Evolutionary conservation across 2,329 filamentous ascomycete genomes (phyloP).

Genomic region (Trichophyton mentagrophytes): DNA sequence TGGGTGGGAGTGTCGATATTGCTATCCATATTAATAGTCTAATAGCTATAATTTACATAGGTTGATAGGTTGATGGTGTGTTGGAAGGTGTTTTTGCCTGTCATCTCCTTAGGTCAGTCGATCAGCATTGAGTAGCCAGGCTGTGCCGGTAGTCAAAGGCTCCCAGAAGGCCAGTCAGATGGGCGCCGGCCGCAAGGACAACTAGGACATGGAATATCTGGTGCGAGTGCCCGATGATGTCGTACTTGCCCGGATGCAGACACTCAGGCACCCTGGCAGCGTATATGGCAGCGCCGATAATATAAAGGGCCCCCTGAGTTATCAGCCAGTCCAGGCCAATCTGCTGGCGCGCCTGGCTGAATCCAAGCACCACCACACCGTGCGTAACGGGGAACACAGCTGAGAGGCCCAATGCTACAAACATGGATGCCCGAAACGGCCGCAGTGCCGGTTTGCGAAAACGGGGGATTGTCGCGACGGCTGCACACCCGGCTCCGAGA

Average conservation of each 20-base stretch:
- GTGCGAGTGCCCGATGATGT: slow-evolving; percentile 87
- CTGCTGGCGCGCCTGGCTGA: slow-evolving; percentile 50
- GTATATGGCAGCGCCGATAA: slow-evolving; percentile 74
- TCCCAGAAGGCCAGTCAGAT: slow-evolving; percentile 66
- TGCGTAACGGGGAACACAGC: slow-evolving; percentile 75
- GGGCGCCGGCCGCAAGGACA: slow-evolving; percentile 64
- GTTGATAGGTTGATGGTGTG: no score
- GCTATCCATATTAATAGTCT: not conserved
- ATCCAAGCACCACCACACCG: slow-evolving; percentile 55
- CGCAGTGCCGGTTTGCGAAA: slow-evolving; percentile 78
- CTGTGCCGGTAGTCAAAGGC: slow-evolving; percentile 80
- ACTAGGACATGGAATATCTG: slow-evolving; percentile 93
- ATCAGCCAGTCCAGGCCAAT: slow-evolving; percentile 75
- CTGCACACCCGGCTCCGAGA: slow-evolving; percentile 62
- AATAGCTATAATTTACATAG: not conserved
- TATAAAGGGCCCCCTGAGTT: slow-evolving; percentile 69
- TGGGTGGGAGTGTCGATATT: not conserved
- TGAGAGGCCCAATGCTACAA: slow-evolving; percentile 72
- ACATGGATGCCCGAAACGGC: slow-evolving; percentile 78
- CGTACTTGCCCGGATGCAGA: slow-evolving; percentile 62
- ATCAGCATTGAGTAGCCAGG: slow-evolving; percentile 40
- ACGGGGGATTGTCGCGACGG: slow-evolving; percentile 64
- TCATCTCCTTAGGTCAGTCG: not conserved
- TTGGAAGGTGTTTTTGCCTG: no score
- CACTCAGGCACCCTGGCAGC: slow-evolving; percentile 76